Evolutionary conservation across 1,139 yeast genomes (phyloP).

Genomic region (Tardiomyces depauwii): DNA sequence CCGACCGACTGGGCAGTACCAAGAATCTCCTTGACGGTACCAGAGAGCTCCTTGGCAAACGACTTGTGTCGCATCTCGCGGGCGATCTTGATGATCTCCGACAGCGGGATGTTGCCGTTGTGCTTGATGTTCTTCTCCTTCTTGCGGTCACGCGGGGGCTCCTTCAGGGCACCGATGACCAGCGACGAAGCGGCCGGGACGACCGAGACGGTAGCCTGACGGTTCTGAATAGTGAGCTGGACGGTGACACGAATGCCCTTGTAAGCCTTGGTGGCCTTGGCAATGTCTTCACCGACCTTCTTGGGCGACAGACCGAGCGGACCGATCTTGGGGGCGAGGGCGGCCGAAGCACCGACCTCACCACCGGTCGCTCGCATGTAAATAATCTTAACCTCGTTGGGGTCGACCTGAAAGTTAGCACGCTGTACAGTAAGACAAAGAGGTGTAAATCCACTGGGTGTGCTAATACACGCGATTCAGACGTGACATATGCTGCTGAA

Average conservation of each 20-base stretch:
- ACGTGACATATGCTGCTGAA: too few species aligned
- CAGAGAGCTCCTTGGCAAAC: constrained; percentile 94
- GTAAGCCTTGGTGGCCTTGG: constrained; percentile 98
- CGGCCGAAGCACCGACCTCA: constrained; percentile 99
- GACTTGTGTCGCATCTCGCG: constrained; percentile 97
- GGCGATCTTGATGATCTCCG: constrained; percentile 94
- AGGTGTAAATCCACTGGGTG: too few species aligned
- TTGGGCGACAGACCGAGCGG: constrained; percentile 99
- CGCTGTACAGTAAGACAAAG: too few species aligned
- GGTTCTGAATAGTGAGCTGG: constrained; percentile 97
- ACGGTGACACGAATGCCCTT: constrained; percentile 99
- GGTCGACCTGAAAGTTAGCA: constrained; percentile 88
- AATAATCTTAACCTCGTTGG: constrained; percentile 95
- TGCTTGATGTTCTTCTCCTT: constrained; percentile 99
- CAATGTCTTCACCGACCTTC: constrained; percentile 99
- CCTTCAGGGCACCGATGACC: constrained; percentile 98
- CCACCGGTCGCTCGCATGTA: constrained; percentile 99
- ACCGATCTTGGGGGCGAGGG: constrained; percentile 99
- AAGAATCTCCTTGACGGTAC: constrained; percentile 96
- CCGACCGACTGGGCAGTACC: constrained; percentile 99
- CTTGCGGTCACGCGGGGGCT: constrained; percentile 99
- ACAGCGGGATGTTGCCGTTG: constrained; percentile 97
- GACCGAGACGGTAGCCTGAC: constrained; percentile 98
- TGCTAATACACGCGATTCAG: too few species aligned
- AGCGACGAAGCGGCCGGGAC: constrained; percentile 99